Evolutionary conservation across 2,329 filamentous ascomycete species (phyloP).

Genomic region (Claviceps lovelessii): DNA sequence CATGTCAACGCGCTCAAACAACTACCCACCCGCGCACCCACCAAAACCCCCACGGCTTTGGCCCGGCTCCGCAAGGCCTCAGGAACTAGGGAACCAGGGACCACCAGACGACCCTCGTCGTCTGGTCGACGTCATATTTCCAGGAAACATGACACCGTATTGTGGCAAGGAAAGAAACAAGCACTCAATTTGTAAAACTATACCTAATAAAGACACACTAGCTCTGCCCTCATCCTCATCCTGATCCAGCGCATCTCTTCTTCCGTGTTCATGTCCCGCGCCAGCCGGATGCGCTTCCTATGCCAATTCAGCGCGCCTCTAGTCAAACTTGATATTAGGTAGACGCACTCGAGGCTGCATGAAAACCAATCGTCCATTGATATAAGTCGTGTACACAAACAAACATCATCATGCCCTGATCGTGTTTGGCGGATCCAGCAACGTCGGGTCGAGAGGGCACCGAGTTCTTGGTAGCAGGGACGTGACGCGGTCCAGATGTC

Average conservation of each 20-base stretch:
- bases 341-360: not conserved
- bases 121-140: not conserved
- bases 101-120: no score
- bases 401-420: not conserved
- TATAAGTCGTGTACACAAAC: not conserved
- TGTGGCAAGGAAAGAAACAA: constrained; percentile 4
- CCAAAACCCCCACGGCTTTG: no score
- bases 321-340: not conserved
- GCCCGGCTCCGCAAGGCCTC: not conserved
- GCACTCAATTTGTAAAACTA: constrained; percentile 3
- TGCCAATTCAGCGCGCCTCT: not conserved
- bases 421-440: not conserved
- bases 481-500: not conserved
- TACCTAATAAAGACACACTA: not conserved
- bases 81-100: not conserved
- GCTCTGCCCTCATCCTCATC: not conserved
- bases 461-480: not conserved
- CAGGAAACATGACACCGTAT: not conserved
- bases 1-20: no score
- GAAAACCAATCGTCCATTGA: not conserved
- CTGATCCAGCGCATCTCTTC: not conserved
- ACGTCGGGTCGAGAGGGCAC: not conserved
- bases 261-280: not conserved
- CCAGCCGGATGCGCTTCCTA: not conserved
- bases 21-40: not conserved